A percentile compares a stretch with the other conserved stretches of the same genome.
Evolutionary conservation across 441 rosid genomes (phyloP).

Genomic region (Capsella rubella): DNA sequence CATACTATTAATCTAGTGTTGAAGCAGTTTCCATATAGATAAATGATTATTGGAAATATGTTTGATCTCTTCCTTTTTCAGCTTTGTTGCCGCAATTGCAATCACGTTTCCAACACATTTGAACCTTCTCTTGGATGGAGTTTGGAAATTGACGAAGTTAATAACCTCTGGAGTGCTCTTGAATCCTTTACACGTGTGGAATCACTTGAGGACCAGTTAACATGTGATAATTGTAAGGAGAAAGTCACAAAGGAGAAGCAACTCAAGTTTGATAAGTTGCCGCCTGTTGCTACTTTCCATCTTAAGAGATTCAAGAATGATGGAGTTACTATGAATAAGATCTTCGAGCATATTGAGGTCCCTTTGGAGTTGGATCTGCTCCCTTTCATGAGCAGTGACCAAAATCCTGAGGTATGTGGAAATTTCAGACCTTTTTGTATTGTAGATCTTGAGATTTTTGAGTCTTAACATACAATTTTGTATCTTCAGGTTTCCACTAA

Average conservation of each 20-base stretch:
- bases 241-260: conserved; percentile 75
- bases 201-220: conserved; percentile 64
- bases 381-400: conserved; percentile 55
- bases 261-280: conserved; percentile 69
- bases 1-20: background rate
- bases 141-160: conserved; percentile 73
- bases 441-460: conserved; percentile 14
- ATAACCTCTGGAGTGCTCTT: conserved; percentile 60
- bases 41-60: background rate
- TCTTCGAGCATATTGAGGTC: conserved; percentile 64
- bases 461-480: background rate
- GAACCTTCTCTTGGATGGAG: conserved; percentile 73
- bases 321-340: conserved; percentile 69
- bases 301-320: conserved; percentile 85
- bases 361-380: conserved; percentile 79
- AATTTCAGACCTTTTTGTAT: background rate
- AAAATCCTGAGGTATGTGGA: conserved; percentile 52
- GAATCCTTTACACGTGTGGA: conserved; percentile 79
- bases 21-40: background rate
- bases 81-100: conserved; percentile 75
- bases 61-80: conserved; percentile 41
- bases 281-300: conserved; percentile 73
- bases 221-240: conserved; percentile 72
- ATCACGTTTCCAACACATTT: conserved; percentile 57
- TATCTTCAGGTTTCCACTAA: conserved; percentile 57